These are phyloP conservation scores for Adansonia madagascariensis DNA, from an alignment of 441 rosid species.

Conservation along the genomic window DNA sequence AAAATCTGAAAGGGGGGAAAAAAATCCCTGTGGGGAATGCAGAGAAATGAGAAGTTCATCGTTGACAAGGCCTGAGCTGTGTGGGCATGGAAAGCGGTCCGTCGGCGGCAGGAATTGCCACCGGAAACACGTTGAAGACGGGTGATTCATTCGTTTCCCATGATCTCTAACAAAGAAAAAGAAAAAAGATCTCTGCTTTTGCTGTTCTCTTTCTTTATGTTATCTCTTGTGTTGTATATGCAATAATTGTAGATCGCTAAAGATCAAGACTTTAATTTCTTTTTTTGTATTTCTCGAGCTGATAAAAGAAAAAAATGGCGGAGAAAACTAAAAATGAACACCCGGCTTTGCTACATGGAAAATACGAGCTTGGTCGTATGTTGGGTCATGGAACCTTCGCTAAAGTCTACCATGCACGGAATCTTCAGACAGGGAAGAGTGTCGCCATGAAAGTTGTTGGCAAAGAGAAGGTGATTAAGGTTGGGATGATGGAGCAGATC, in stretches of 20 bases:
- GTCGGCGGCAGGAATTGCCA: constrained; percentile 89
- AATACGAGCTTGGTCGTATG: constrained; percentile 79
- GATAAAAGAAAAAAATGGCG: constrained; percentile 25
- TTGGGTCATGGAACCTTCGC: constrained; percentile 88
- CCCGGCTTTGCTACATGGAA: constrained; percentile 59
- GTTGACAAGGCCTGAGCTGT: constrained; percentile 55
- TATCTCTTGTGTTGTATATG: neutral
- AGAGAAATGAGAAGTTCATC: constrained; percentile 71
- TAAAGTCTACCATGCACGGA: constrained; percentile 71
- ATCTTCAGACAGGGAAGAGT: constrained; percentile 55
- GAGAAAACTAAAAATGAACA: constrained; percentile 34
- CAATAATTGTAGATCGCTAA: neutral
- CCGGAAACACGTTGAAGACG: constrained; percentile 98
- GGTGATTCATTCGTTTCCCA: constrained; percentile 50
- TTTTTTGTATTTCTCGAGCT: neutral
- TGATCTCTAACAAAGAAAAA: neutral
- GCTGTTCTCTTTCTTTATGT: neutral
- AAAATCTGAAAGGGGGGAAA: neutral
- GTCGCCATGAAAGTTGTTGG: constrained; percentile 89
- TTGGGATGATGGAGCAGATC: constrained; percentile 85
- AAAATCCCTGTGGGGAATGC: constrained; percentile 67
- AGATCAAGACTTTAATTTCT: neutral
- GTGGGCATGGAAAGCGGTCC: constrained; percentile 51
- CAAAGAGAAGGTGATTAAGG: constrained; percentile 81
- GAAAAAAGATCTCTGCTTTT: neutral